Evolutionary conservation across 192 early-diverging fungal genomes (phyloP).

Genomic region (Blastocladiella britannica): DNA sequence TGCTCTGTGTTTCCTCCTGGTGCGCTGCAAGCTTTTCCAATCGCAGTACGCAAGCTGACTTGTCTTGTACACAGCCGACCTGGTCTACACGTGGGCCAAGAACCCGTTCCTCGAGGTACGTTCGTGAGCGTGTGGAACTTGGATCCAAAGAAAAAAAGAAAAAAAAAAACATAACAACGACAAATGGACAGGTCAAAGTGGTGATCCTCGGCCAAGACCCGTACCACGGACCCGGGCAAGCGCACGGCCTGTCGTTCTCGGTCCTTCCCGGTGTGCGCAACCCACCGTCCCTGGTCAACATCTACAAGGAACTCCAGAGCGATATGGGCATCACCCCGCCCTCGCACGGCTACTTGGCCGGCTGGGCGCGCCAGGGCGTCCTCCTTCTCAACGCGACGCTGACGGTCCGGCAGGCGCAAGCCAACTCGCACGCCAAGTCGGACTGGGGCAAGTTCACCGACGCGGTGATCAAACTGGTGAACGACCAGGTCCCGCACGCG

Average conservation of each 20-base stretch:
- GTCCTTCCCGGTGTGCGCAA: conserved; percentile 48
- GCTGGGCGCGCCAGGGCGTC: conserved; percentile 70
- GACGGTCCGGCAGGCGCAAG: conserved; percentile 55
- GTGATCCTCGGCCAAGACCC: conserved; percentile 87
- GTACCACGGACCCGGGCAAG: conserved; percentile 52
- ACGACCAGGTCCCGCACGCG: conserved; percentile 28
- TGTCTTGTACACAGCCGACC: too few species aligned
- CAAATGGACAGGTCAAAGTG: conserved; percentile 53
- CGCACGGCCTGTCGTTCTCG: conserved; percentile 83
- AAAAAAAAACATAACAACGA: too few species aligned
- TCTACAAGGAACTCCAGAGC: conserved; percentile 54
- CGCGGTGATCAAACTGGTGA: conserved; percentile 51
- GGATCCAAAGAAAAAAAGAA: too few species aligned
- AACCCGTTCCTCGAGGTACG: conserved; percentile 37
- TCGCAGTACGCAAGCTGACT: conserved; percentile 1
- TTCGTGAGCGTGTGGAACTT: too few species aligned
- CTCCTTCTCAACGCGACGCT: conserved; percentile 72
- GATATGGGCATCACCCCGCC: conserved; percentile 46
- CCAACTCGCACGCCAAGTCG: conserved; percentile 55
- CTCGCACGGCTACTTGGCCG: conserved; percentile 30
- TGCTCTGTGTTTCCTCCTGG: too few species aligned
- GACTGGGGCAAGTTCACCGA: conserved; percentile 85
- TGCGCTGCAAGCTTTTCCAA: not conserved
- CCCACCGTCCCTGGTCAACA: conserved; percentile 82
- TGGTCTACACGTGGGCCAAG: conserved; percentile 73